Percentiles rank a stretch among this genome's conserved stretches.
Evolutionary conservation across 306 rosid genomes (phyloP).

Genomic region (Dicorynia guianensis): DNA sequence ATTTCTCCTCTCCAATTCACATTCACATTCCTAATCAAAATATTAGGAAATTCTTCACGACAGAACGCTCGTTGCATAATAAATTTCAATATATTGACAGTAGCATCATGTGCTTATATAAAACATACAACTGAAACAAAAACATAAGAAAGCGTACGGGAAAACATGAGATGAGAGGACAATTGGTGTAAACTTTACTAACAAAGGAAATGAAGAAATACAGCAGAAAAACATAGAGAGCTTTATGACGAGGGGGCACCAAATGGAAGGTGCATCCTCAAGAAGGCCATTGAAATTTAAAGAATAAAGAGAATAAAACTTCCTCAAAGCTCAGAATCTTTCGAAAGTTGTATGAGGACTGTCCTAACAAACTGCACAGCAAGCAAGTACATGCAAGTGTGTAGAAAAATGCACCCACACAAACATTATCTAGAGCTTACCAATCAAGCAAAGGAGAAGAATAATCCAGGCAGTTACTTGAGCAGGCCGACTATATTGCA

Average conservation of each 20-base stretch:
- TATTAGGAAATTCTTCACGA: constrained; percentile 12
- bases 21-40: not conserved
- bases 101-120: not conserved
- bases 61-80: constrained; percentile 12
- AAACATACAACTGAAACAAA: constrained; percentile 27
- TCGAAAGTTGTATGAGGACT: constrained; percentile 22
- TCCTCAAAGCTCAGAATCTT: constrained; percentile 7
- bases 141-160: not conserved
- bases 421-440: constrained; percentile 58
- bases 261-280: constrained; percentile 3
- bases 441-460: constrained; percentile 75
- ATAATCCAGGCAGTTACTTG: constrained; percentile 63
- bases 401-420: not conserved
- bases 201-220: constrained; percentile 8
- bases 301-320: not conserved
- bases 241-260: not conserved
- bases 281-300: not conserved
- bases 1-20: constrained; percentile 16
- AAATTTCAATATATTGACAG: constrained; percentile 11
- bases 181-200: not conserved
- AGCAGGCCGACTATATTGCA: constrained; percentile 82
- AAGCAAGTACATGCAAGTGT: constrained; percentile 16
- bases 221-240: not conserved
- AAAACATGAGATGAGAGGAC: constrained; percentile 18
- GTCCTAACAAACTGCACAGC: constrained; percentile 25